These are phyloP conservation scores for Posidonia australis DNA, from an alignment of 106 monocot species.

Conservation along the genomic window DNA sequence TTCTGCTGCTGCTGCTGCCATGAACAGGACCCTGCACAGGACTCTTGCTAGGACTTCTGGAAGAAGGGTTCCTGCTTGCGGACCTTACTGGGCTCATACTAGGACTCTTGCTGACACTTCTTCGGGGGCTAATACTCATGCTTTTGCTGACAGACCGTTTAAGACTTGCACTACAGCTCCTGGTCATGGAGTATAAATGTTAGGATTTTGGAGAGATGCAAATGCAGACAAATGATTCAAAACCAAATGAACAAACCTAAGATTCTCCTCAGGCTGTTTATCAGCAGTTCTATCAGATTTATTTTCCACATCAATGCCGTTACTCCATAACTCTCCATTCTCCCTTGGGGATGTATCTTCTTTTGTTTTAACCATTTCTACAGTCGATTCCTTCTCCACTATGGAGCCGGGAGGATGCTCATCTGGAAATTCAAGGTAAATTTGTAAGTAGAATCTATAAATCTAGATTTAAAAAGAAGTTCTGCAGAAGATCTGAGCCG, in stretches of 20 bases:
- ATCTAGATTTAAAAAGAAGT: neutral
- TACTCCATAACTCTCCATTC: slow-evolving; percentile 61
- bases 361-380: neutral
- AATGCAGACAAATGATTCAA: slow-evolving; percentile 18
- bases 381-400: neutral
- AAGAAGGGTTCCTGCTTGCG: slow-evolving; percentile 25
- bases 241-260: slow-evolving; percentile 39
- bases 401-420: neutral
- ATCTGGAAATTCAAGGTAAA: neutral
- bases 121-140: slow-evolving; percentile 66
- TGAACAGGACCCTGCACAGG: slow-evolving; percentile 10
- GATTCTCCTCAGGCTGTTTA: slow-evolving; percentile 28
- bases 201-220: slow-evolving; percentile 1
- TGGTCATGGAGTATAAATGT: slow-evolving; percentile 45
- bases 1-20: slow-evolving; percentile 1
- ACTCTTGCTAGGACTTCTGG: slow-evolving; percentile 19
- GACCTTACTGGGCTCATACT: slow-evolving; percentile 17
- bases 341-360: slow-evolving; percentile 5
- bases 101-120: slow-evolving; percentile 36
- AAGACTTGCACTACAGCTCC: slow-evolving; percentile 52
- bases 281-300: slow-evolving; percentile 33
- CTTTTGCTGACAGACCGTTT: slow-evolving; percentile 48
- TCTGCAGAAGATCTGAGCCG: no score
- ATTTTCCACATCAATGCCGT: slow-evolving; percentile 33
- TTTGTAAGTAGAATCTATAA: neutral